A percentile compares a stretch with the other conserved stretches of the same genome.
phyloP scores from a whole-genome alignment of 768 basidiomycete genomes.

The Hemileccinum impolitum region DNA sequence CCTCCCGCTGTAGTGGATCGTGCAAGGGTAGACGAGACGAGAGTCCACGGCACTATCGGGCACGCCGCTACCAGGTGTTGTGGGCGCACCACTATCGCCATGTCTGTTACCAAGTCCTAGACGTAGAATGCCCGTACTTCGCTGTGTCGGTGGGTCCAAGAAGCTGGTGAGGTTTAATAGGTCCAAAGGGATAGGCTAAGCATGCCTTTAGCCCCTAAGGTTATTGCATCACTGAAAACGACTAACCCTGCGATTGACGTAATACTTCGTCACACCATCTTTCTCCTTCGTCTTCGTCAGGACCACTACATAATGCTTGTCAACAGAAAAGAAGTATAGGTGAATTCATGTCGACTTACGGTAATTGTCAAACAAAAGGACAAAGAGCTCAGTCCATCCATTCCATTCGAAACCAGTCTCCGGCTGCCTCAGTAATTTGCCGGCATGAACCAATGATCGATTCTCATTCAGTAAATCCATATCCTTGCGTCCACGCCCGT shows the following conservation, averaged over 20 bases:
- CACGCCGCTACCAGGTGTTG: constrained; percentile 25
- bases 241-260: constrained; percentile 76
- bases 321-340: constrained; percentile 1
- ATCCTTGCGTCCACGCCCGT: constrained; percentile 43
- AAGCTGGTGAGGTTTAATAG: constrained; percentile 83
- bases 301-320: constrained; percentile 54
- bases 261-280: constrained; percentile 71
- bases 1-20: constrained; percentile 84
- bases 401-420: constrained; percentile 87
- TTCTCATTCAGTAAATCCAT: constrained; percentile 87
- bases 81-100: constrained; percentile 23
- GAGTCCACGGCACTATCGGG: constrained; percentile 55
- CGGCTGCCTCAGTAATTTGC: constrained; percentile 81
- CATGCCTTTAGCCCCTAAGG: not conserved
- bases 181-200: constrained; percentile 89
- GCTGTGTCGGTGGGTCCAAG: constrained; percentile 73
- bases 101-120: constrained; percentile 45
- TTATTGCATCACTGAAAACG: not conserved
- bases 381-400: constrained; percentile 87
- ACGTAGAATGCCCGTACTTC: constrained; percentile 69
- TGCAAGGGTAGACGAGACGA: constrained; percentile 81
- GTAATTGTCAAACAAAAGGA: constrained; percentile 94
- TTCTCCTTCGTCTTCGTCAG: constrained; percentile 83
- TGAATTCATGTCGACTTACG: constrained; percentile 43
- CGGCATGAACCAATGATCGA: constrained; percentile 78